Base-by-base conservation (phyloP, 441 rosid species). In the Erodium moschatum region DNA sequence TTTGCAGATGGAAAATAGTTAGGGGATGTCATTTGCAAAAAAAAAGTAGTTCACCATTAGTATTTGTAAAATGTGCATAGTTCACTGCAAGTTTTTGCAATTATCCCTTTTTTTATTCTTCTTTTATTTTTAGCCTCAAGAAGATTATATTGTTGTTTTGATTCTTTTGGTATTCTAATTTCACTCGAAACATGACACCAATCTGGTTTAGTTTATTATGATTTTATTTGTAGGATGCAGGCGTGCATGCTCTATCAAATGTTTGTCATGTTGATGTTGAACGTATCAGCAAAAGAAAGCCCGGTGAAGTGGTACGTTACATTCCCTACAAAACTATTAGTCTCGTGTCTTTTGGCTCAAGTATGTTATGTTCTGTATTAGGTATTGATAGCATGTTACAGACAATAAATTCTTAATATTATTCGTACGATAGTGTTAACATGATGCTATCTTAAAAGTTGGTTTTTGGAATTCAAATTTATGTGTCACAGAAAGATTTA, bases 161-260 rank as follows among this genome's bases (percentile, higher is more conserved):
- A 2, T 60, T 3, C 5, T 4, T 60, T 21, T 10, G 64, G 4
- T 5, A 20, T 21, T 3, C 13, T 60, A 20, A 4, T 60, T 60
- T 21, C 33, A 10, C 64, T 60, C 21, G 64, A 60, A 60, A 20
- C 24, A 10, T 60, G 64, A 21, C 64, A 60, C 64, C 64, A 21
- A 21, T 60, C 15, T 20, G n/a, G 71, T 73, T 64, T 54, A 20
- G 56, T 64, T 68, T 69, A 64, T 9, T 66, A 13, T 68, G 15
- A 35, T 71, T 80, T 24, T 21, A 9, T 60, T 20, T 60, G 70
- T 79, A 94, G 98, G 98, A 94, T 83, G 91, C 97, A 7, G 98
- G 98, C 66, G 98, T 94, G n/a, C 98, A 94, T 79, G 97, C 98
- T 65, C 77, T 91, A 63, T 83, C 96, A 16, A 94, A 94, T 76